Evolutionary conservation across 2,329 filamentous ascomycete genomes (phyloP).

Genomic region (Hymenoscyphus albidus): DNA sequence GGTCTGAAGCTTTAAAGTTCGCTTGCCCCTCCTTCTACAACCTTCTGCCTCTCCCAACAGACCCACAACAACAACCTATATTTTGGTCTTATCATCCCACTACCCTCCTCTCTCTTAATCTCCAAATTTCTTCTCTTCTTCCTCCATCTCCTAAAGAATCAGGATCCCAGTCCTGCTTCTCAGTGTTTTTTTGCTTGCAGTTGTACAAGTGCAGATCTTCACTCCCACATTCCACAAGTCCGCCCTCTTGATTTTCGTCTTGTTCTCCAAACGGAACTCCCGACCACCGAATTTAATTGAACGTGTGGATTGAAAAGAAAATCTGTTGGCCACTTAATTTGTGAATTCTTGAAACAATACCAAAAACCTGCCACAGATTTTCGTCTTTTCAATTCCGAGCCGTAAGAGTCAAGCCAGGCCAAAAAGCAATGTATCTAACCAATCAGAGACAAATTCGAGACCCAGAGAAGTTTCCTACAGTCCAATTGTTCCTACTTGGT

Average conservation of each 20-base stretch:
- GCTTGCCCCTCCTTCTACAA: neutral
- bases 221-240: slow-evolving; percentile 2
- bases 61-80: neutral
- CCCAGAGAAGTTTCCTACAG: slow-evolving; percentile 72
- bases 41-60: too few species aligned
- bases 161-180: neutral
- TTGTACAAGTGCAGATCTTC: neutral
- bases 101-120: neutral
- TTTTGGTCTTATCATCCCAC: neutral
- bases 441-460: slow-evolving; percentile 44
- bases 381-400: slow-evolving; percentile 16
- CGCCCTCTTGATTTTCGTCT: neutral
- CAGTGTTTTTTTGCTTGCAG: neutral
- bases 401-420: slow-evolving; percentile 24
- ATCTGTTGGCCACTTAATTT: neutral
- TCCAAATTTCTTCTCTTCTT: neutral
- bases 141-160: neutral
- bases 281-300: neutral
- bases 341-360: neutral
- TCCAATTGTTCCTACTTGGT: slow-evolving; percentile 84
- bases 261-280: slow-evolving; percentile 2
- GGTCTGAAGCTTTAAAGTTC: neutral
- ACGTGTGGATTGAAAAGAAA: slow-evolving; percentile 7
- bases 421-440: slow-evolving; percentile 30
- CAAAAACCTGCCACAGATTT: slow-evolving; percentile 9